These are phyloP conservation scores for Metschnikowia reukaufii DNA, from an alignment of 805 yeast genomes.

Conservation along the genomic window DNA sequence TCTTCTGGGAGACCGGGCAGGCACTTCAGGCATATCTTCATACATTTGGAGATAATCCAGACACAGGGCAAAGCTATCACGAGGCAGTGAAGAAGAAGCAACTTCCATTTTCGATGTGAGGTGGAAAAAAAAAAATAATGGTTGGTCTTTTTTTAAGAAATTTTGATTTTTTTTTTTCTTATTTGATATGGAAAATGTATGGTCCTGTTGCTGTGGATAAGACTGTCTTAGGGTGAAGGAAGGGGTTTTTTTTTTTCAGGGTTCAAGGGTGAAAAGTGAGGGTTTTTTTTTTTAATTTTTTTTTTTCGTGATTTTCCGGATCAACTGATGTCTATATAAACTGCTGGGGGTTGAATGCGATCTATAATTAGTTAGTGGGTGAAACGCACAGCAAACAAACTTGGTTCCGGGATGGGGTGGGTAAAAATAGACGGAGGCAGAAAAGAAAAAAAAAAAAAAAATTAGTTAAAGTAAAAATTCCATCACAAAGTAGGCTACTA, in stretches of 20 bases:
- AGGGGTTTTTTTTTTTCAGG: too few species aligned
- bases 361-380: not conserved
- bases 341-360: not conserved
- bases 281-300: too few species aligned
- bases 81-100: not conserved
- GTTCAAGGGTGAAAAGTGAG: too few species aligned
- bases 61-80: constrained; percentile 6
- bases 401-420: not conserved
- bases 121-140: too few species aligned
- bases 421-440: not conserved
- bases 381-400: not conserved
- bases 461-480: not conserved
- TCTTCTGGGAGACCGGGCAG: constrained; percentile 16
- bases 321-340: not conserved
- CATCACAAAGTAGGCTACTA: too few species aligned
- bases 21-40: constrained; percentile 9
- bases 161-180: too few species aligned
- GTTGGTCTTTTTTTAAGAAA: too few species aligned
- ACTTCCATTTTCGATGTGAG: constrained; percentile 6
- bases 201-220: too few species aligned
- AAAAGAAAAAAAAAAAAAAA: not conserved
- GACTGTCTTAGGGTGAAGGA: too few species aligned
- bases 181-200: too few species aligned
- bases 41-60: constrained; percentile 9
- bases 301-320: not conserved